These are phyloP conservation scores for Aspergillus floridensis DNA, from an alignment of 2,329 filamentous ascomycete genomes.

Conservation along the genomic window DNA sequence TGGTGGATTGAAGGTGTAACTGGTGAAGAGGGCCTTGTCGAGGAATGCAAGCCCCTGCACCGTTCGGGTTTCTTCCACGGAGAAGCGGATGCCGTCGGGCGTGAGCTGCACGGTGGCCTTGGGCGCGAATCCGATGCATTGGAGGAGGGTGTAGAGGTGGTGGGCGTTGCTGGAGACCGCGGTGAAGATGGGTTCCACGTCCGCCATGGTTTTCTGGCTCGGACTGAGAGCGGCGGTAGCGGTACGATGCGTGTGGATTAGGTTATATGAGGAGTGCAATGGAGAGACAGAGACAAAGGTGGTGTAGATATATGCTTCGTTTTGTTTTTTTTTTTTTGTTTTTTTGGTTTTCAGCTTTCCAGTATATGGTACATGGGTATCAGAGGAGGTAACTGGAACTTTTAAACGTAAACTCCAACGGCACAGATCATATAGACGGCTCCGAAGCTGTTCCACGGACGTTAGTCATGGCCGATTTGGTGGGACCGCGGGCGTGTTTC, in stretches of 20 bases:
- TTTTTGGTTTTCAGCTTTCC: constrained; percentile 22
- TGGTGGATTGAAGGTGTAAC: constrained; percentile 66
- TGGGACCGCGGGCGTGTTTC: constrained; percentile 34
- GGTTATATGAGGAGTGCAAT: constrained; percentile 16
- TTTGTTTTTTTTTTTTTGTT: too few species aligned
- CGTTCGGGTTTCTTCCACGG: constrained; percentile 80
- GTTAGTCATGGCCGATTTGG: constrained; percentile 11
- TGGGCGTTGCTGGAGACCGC: constrained; percentile 62
- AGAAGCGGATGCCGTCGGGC: constrained; percentile 80
- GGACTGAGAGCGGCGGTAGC: constrained; percentile 7
- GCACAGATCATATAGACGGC: constrained; percentile 99
- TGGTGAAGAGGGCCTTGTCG: constrained; percentile 83
- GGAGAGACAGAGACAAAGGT: background rate
- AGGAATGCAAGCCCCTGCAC: constrained; percentile 91
- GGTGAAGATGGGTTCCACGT: constrained; percentile 50
- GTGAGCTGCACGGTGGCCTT: constrained; percentile 71
- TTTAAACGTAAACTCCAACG: constrained; percentile 94
- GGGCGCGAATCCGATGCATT: constrained; percentile 60
- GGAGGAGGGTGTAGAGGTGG: constrained; percentile 59
- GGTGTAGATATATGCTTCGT: constrained; percentile 23
- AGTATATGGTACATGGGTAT: constrained; percentile 35
- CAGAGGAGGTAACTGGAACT: constrained; percentile 21
- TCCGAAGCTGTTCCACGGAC: constrained; percentile 64
- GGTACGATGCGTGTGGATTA: constrained; percentile 12
- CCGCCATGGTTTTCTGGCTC: constrained; percentile 15